phyloP scores from a whole-genome alignment of 2,329 filamentous ascomycete species.

The Cercospora zeina region DNA sequence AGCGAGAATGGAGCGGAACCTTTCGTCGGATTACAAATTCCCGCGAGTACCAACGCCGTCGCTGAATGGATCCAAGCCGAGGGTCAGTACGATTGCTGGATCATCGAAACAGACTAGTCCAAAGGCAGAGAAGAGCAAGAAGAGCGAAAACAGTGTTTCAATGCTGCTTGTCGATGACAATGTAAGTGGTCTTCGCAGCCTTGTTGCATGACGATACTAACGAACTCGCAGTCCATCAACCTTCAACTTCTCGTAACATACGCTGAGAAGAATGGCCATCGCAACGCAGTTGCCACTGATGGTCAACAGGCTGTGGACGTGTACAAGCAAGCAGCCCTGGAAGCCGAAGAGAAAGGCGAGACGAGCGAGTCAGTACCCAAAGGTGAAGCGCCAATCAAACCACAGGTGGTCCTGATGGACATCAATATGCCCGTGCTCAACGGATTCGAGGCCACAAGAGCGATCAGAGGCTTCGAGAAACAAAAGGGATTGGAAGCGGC shows the following conservation, averaged over 20 bases:
- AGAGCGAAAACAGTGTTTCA: conserved; percentile 27
- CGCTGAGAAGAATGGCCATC: conserved; percentile 42
- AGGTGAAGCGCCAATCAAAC: conserved; percentile 17
- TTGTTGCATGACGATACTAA: not conserved
- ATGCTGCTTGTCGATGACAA: conserved; percentile 42
- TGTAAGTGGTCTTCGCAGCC: conserved; percentile 21
- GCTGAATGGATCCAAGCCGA: conserved; percentile 24
- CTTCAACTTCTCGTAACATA: conserved; percentile 38
- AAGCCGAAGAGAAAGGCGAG: conserved; percentile 12
- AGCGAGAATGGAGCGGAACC: conserved; percentile 20
- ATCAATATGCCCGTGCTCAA: conserved; percentile 40
- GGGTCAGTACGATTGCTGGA: conserved; percentile 11
- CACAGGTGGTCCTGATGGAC: conserved; percentile 47
- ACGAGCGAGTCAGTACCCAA: not conserved
- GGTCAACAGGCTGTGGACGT: conserved; percentile 53
- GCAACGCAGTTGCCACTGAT: conserved; percentile 49
- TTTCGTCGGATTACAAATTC: conserved; percentile 28
- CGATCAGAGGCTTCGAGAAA: conserved; percentile 39
- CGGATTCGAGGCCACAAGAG: conserved; percentile 40
- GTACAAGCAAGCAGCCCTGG: conserved; percentile 38
- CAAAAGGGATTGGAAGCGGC: conserved; percentile 31
- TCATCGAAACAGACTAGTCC: conserved; percentile 16
- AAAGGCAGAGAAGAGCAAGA: conserved; percentile 17
- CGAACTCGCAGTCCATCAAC: conserved; percentile 34
- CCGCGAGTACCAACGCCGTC: conserved; percentile 28